Conservation (phyloP, 495 filamentous ascomycete species). For the Xylaria intraflava region DNA sequence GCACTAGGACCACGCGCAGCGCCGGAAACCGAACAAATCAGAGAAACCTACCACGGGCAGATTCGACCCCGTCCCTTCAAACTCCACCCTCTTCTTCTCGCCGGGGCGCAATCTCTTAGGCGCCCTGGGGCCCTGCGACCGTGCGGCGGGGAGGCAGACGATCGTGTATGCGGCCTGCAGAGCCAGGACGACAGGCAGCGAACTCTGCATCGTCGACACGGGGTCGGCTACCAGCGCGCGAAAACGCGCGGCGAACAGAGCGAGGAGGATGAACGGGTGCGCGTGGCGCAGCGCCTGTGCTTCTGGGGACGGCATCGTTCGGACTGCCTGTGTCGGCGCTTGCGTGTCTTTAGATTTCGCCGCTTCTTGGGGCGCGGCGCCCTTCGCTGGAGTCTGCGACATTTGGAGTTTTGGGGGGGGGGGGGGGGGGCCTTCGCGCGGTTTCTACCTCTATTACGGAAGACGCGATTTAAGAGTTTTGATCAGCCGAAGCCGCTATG, state of each 20-base stretch:
- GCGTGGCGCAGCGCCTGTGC: conserved; percentile 38
- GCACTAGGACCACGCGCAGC: not conserved
- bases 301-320: conserved; percentile 23
- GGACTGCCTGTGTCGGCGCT: conserved; percentile 27
- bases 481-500: too few relatives aligned
- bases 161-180: conserved; percentile 64
- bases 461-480: too few relatives aligned
- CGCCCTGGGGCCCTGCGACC: conserved; percentile 31
- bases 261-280: conserved; percentile 61
- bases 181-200: conserved; percentile 54
- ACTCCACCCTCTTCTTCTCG: conserved; percentile 38
- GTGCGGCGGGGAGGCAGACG: conserved; percentile 65
- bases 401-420: not conserved
- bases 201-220: conserved; percentile 52
- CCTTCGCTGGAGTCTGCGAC: conserved; percentile 9
- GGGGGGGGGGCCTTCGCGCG: not conserved
- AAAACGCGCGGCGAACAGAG: conserved; percentile 57
- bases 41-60: conserved; percentile 28
- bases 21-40: conserved; percentile 1
- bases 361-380: conserved; percentile 6
- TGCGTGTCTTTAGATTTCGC: conserved; percentile 21
- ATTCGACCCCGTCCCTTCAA: conserved; percentile 28
- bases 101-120: conserved; percentile 33
- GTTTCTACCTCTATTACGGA: not conserved
- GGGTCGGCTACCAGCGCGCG: conserved; percentile 63